Evolutionary conservation across 1,284 basidiomycete genomes (phyloP), one percentile per base, ranked within the genome.

Genomic region (Moesziomyces globuligerus): DNA sequence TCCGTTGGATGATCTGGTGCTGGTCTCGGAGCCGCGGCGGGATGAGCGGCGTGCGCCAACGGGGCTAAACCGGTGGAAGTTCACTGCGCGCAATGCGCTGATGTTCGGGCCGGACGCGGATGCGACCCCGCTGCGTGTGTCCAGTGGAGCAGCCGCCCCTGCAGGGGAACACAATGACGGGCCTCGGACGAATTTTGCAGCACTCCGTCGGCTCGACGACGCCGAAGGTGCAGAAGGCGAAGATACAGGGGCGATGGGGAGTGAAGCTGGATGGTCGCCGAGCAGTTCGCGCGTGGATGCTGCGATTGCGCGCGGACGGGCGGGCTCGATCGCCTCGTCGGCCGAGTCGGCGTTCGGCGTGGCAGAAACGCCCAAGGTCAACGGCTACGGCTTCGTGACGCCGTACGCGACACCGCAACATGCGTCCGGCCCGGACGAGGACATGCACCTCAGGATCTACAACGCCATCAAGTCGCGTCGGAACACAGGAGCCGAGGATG

Each of bases 321-420:
- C 49, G 4, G 53, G 51, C 3, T 54, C 41, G 2, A 18, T 40
- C 21, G 29, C 45, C 4, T 53, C 62, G 1, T 47, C 50, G 8
- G 10, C 25, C 8, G n/a, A 5, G n/a, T n/a, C n/a, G n/a, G n/a
- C 25, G 4, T 29, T 29, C 17, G 45, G 39, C 8, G 23, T 3
- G 4, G 32, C 11, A 15, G 49, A 56, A 0, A 51, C 68, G 15
- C 76, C 75, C 0, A 62, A 52, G 10, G 71, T 81, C 11, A 59
- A 55, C 29, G 79, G 77, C 7, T 81, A 72, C 37, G 65, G 67
- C 10, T 81, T 78, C 38, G 77, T 81, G 11, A 67, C 59, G 3
- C 74, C 74, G 3, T 50, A 60, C 29, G 56, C 53, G 0, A 65
- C 68, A 6, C 65, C 76, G 3, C 50, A 45, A 1, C 54, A 59